Evolutionary conservation across 2,329 filamentous ascomycete genomes (phyloP).

Genomic region (Fusarium bactridioides): DNA sequence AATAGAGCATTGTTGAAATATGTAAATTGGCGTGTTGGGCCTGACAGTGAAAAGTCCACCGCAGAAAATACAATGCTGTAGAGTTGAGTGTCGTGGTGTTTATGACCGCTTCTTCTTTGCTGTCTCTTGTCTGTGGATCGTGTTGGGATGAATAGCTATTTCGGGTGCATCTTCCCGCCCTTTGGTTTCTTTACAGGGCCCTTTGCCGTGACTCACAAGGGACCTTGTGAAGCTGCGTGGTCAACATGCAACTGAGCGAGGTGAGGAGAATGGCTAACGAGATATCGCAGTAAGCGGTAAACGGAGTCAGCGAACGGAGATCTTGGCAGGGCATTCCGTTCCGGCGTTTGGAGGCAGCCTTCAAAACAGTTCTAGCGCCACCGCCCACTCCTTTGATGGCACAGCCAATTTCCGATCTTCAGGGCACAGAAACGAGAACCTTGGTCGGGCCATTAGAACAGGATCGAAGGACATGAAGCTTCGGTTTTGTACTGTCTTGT

Average conservation of each 20-base stretch:
- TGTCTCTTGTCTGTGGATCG: constrained; percentile 10
- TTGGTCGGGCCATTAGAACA: neutral
- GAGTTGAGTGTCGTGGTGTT: neutral
- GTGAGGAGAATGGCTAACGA: neutral
- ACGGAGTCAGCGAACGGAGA: constrained; percentile 15
- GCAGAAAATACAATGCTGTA: neutral
- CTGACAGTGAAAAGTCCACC: neutral
- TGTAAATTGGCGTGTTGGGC: neutral
- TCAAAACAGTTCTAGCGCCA: constrained; percentile 22
- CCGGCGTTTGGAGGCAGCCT: constrained; percentile 20
- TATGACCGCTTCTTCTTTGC: constrained; percentile 4
- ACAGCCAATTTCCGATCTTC: constrained; percentile 40
- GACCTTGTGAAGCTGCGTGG: neutral
- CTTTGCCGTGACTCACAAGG: constrained; percentile 16
- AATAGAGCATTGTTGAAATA: constrained; percentile 11
- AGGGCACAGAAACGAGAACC: constrained; percentile 8
- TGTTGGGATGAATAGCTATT: constrained; percentile 6
- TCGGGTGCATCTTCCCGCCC: neutral
- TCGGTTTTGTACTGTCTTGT: constrained; percentile 16
- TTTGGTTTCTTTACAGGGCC: neutral
- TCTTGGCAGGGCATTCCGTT: constrained; percentile 15
- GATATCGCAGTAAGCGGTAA: neutral
- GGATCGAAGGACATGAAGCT: constrained; percentile 1
- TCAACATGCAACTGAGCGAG: neutral
- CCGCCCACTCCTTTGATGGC: constrained; percentile 40